Evolutionary conservation across 495 filamentous ascomycete species (phyloP), one percentile per base, ranked within the genome.

Genomic region (Podospora appendiculata): DNA sequence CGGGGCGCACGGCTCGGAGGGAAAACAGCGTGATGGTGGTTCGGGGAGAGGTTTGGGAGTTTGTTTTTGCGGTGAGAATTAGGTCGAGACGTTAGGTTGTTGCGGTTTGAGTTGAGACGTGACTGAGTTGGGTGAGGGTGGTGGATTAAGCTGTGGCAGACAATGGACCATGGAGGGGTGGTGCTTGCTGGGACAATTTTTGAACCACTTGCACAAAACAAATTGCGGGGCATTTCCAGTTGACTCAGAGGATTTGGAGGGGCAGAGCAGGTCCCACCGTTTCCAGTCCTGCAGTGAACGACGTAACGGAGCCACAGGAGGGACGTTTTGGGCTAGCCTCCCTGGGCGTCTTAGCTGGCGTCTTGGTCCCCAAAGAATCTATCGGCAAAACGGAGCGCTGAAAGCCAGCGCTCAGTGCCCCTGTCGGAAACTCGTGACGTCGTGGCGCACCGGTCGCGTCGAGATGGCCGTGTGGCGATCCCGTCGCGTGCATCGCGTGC

Each of bases 21-120:
- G 70, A 61, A 49, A 67, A 77, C 78, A 80, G 78, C 57, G 72
- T 80, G 56, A 47, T 45, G 11, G 34, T 16, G 10, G 45, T 36
- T 14, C 14, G 16, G 41, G 32, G 40, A 38, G 13, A n/a, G 14
- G 39, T 41, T 33, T 34, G 4, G 45, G 12, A 35, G n/a, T n/a
- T 34, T 51, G 2, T 50, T 34, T 46, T 38, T 38, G 36, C 4
- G 41, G 8, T 16, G 25, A 25, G 2, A 5, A 25, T 25, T 25
- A 5, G 25, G 25, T 25, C 5, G 2, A 5, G 25, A 25, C 2
- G 25, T n/a, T n/a, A n/a, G n/a, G n/a, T n/a, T n/a, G n/a, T n/a
- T n/a, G n/a, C n/a, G 25, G 25, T 2, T 25, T 25, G 25, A 25
- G 25, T 25, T 25, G 25, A 5, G 25, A 2, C 25, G 25, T 25